phyloP scores from a whole-genome alignment of 345 rosid species.

The Turritis glabra region DNA sequence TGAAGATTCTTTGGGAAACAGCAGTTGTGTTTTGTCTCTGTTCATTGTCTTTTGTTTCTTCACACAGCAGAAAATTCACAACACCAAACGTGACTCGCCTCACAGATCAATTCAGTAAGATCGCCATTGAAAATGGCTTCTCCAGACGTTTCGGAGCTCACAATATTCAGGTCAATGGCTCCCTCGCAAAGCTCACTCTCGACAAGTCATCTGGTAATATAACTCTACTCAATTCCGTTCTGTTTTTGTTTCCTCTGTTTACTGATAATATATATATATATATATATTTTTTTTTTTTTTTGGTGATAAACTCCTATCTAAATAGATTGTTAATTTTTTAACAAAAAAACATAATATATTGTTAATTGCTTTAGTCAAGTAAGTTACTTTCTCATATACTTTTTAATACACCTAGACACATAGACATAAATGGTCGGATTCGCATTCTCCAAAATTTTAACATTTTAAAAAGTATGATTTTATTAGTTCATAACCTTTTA shows the following conservation, averaged over 20 bases:
- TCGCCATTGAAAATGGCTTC: slow-evolving; percentile 53
- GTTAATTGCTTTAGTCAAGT: neutral
- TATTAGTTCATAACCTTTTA: neutral
- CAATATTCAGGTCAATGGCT: slow-evolving; percentile 62
- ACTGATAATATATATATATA: neutral
- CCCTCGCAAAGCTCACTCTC: slow-evolving; percentile 64
- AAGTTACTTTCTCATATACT: neutral
- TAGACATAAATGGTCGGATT: too few relatives aligned
- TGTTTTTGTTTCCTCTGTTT: neutral
- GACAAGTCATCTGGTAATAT: slow-evolving; percentile 65
- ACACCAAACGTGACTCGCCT: slow-evolving; percentile 61
- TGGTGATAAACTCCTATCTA: neutral
- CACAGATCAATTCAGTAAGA: slow-evolving; percentile 60
- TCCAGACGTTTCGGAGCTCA: slow-evolving; percentile 52
- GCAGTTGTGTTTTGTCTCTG: slow-evolving; percentile 42
- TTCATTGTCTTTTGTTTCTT: slow-evolving; percentile 47
- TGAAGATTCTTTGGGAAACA: slow-evolving; percentile 27
- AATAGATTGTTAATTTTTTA: too few relatives aligned
- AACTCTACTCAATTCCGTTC: neutral
- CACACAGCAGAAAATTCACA: slow-evolving; percentile 55
- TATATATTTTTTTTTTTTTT: too few relatives aligned
- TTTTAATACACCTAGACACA: neutral
- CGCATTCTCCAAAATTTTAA: neutral
- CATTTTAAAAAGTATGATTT: neutral
- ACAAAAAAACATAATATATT: too few relatives aligned